Evolutionary conservation across 768 basidiomycete genomes (phyloP), one percentile per base, ranked within the genome.

Genomic region (Trametes sanguinea): DNA sequence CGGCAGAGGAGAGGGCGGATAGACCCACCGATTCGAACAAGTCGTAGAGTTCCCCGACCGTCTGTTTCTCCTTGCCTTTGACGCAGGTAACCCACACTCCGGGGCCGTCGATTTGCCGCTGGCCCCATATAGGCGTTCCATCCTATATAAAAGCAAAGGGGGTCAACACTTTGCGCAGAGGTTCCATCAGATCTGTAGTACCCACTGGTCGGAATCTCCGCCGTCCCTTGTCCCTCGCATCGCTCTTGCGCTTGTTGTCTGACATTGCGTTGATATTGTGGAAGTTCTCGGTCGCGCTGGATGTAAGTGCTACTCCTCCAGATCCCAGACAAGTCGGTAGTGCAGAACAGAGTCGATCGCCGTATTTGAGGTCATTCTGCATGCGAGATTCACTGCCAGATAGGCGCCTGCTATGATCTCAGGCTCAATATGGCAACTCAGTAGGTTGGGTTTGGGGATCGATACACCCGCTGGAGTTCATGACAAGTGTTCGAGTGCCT

Each of bases 31-130:
- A 82, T 61, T 92, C 89, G 57, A 94, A 91, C 9, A 94, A 68
- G 68, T 92, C 90, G 64, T 87, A 88, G 39, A 91, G 73, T 70
- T 94, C 92, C 40, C 87, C 85, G 4, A 91, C 83, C 0, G 89
- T 82, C 68, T 87, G 87, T 64, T 83, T 88, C 72, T 94, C 93
- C 66, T 88, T 94, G 17, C 92, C 92, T 72, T 88, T 91, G 33
- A 92, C 82, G 67, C 90, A 94, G 68, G 87, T 92, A 9, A 85
- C 89, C 92, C 92, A 94, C 17, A 94, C 76, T 16, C 92, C 92
- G 17, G 92, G 92, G 8, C 92, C 92, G 62, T 90, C 88, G 60
- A 93, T 82, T 29, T 77, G 73, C 45, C 82, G 76, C 72, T 85
- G 90, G 22, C 76, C 80, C 86, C 87, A 88, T 32, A 86, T 80